Percentiles rank a stretch among this genome's conserved stretches.
Conservation (phyloP, 345 rosid species). For the Anacardium occidentale region DNA sequence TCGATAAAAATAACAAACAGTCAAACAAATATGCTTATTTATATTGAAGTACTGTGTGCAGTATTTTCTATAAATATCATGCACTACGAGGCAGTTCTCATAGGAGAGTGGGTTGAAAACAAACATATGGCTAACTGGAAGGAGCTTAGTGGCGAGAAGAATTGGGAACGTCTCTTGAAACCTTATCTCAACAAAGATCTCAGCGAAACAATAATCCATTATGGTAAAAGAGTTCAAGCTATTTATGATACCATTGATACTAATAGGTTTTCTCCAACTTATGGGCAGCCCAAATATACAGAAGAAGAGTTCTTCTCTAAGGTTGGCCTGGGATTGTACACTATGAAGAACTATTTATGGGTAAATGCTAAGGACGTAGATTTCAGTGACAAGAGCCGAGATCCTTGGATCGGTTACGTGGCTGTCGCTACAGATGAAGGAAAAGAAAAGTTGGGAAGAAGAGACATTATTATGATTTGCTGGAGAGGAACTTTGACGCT, state of each 20-base stretch:
- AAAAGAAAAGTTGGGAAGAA: constrained; percentile 31
- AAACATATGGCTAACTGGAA: constrained; percentile 28
- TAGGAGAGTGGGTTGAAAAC: neutral
- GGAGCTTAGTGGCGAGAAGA: constrained; percentile 35
- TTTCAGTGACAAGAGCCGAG: constrained; percentile 3
- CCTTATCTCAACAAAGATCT: constrained; percentile 46
- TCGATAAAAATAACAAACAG: too few species aligned
- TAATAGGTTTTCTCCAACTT: constrained; percentile 25
- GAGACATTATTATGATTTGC: constrained; percentile 31
- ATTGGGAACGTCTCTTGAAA: constrained; percentile 41
- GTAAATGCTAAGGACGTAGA: constrained; percentile 7
- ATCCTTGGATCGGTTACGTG: constrained; percentile 44
- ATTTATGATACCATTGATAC: constrained; percentile 33
- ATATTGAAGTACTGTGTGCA: too few species aligned
- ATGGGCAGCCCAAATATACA: constrained; percentile 8
- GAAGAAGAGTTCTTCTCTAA: constrained; percentile 33
- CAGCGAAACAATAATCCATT: constrained; percentile 43
- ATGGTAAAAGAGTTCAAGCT: constrained; percentile 43
- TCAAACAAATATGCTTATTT: too few species aligned
- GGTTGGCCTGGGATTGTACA: constrained; percentile 35
- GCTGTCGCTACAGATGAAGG: constrained; percentile 56
- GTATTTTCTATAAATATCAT: too few species aligned
- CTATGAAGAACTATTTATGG: constrained; percentile 39
- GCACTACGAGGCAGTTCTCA: too few species aligned
- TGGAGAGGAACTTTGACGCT: constrained; percentile 32